These are phyloP conservation scores for Neofusicoccum parvum DNA, from an alignment of 2,329 filamentous ascomycete species.

Conservation along the genomic window DNA sequence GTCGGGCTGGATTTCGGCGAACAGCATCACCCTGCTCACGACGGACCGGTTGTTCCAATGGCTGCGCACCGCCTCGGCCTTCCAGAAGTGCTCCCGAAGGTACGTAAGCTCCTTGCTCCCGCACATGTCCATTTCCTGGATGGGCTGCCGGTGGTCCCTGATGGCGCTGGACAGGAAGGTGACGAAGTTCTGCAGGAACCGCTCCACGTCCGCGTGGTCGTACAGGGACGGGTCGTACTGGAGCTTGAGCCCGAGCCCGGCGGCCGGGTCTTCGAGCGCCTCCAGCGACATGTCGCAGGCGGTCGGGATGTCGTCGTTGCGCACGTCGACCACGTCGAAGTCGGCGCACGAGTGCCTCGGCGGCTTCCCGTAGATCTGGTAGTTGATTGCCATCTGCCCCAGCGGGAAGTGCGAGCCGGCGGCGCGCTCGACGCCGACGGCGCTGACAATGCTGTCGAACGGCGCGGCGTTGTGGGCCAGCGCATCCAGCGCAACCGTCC, in stretches of 20 bases:
- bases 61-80: slow-evolving; percentile 23
- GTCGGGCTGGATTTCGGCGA: slow-evolving; percentile 24
- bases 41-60: slow-evolving; percentile 26
- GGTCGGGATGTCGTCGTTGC: slow-evolving; percentile 29
- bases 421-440: slow-evolving; percentile 46
- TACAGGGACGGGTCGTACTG: slow-evolving; percentile 30
- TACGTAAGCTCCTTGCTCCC: slow-evolving; percentile 28
- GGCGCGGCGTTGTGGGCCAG: slow-evolving; percentile 50
- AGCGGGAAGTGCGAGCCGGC: slow-evolving; percentile 44
- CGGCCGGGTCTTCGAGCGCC: slow-evolving; percentile 27
- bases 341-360: slow-evolving; percentile 27
- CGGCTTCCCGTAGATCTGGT: slow-evolving; percentile 39
- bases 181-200: slow-evolving; percentile 32
- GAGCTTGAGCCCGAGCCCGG: slow-evolving; percentile 26
- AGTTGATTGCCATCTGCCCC: slow-evolving; percentile 55
- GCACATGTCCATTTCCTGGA: slow-evolving; percentile 28
- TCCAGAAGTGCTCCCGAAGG: slow-evolving; percentile 26
- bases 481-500: slow-evolving; percentile 36
- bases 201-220: slow-evolving; percentile 28
- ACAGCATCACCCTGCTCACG: slow-evolving; percentile 23
- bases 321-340: slow-evolving; percentile 31
- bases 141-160: slow-evolving; percentile 30
- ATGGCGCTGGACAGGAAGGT: slow-evolving; percentile 28
- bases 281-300: slow-evolving; percentile 28
- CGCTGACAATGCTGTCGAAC: slow-evolving; percentile 51